Conservation (phyloP, 352 stramenopile species). For the Pythium oligandrum region DNA sequence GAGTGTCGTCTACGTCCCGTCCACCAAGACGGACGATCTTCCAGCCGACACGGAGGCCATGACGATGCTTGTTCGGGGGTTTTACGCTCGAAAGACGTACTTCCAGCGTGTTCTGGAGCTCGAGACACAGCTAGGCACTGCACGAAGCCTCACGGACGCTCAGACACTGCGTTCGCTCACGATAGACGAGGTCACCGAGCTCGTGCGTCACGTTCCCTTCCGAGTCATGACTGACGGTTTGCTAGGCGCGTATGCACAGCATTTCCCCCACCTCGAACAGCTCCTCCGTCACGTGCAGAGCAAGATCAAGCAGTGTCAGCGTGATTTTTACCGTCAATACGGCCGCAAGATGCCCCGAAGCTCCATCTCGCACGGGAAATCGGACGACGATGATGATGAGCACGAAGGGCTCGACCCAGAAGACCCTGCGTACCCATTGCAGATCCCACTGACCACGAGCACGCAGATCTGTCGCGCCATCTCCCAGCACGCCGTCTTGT, state of each 20-base stretch:
- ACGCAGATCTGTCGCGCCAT: slow-evolving; percentile 74
- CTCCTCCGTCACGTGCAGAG: slow-evolving; percentile 9
- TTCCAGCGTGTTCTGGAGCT: slow-evolving; percentile 59
- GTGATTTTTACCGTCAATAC: slow-evolving; percentile 18
- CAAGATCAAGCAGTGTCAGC: slow-evolving; percentile 10
- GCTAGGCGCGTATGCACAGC: slow-evolving; percentile 9
- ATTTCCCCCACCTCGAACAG: slow-evolving; percentile 16
- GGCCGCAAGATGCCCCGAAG: background rate
- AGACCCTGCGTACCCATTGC: slow-evolving; percentile 35
- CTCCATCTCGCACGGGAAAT: background rate
- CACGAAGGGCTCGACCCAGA: slow-evolving; percentile 25
- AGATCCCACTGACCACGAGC: slow-evolving; percentile 51
- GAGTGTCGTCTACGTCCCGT: slow-evolving; percentile 51
- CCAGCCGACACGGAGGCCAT: slow-evolving; percentile 25
- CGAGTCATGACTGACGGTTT: slow-evolving; percentile 11
- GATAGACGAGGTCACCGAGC: slow-evolving; percentile 34
- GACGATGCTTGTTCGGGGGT: slow-evolving; percentile 43
- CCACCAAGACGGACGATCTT: background rate
- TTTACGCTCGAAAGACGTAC: slow-evolving; percentile 60
- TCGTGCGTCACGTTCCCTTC: slow-evolving; percentile 47
- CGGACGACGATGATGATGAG: slow-evolving; percentile 14
- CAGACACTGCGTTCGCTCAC: slow-evolving; percentile 33
- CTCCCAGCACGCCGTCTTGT: slow-evolving; percentile 33
- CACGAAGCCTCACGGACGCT: slow-evolving; percentile 36
- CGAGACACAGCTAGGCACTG: slow-evolving; percentile 33